These are phyloP conservation scores for Kurtzmaniella cleridarum DNA, from an alignment of 805 yeast genomes.

Conservation along the genomic window DNA sequence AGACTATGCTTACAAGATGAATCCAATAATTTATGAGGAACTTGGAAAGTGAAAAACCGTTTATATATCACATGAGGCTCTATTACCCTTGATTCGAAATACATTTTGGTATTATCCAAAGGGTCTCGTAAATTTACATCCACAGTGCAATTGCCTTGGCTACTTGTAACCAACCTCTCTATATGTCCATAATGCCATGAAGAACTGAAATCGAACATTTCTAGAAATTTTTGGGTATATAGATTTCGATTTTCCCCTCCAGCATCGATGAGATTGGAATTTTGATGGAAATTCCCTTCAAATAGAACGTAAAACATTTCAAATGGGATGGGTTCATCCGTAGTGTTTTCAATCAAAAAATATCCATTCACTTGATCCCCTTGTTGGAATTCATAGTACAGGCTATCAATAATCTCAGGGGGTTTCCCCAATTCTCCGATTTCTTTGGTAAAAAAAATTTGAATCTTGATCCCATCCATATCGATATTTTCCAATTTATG, in stretches of 20 bases:
- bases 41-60: slow-evolving; percentile 36
- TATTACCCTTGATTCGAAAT: slow-evolving; percentile 12
- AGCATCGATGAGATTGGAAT: neutral
- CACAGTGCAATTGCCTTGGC: slow-evolving; percentile 11
- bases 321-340: slow-evolving; percentile 42
- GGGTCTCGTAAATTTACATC: slow-evolving; percentile 15
- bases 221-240: slow-evolving; percentile 31
- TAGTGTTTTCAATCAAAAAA: slow-evolving; percentile 36
- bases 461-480: slow-evolving; percentile 14
- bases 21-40: slow-evolving; percentile 33
- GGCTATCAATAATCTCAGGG: slow-evolving; percentile 25
- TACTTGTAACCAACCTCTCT: slow-evolving; percentile 20
- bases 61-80: slow-evolving; percentile 17
- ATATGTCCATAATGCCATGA: slow-evolving; percentile 39
- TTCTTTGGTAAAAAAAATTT: slow-evolving; percentile 29
- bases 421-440: slow-evolving; percentile 22
- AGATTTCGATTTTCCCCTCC: slow-evolving; percentile 11
- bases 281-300: slow-evolving; percentile 42
- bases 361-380: slow-evolving; percentile 65
- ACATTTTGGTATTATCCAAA: slow-evolving; percentile 17
- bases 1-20: slow-evolving; percentile 31
- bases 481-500: slow-evolving; percentile 17
- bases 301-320: slow-evolving; percentile 58
- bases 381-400: slow-evolving; percentile 48
- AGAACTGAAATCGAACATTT: slow-evolving; percentile 49